phyloP scores from a whole-genome alignment of 1,139 yeast genomes.

The Hyphopichia burtonii region DNA sequence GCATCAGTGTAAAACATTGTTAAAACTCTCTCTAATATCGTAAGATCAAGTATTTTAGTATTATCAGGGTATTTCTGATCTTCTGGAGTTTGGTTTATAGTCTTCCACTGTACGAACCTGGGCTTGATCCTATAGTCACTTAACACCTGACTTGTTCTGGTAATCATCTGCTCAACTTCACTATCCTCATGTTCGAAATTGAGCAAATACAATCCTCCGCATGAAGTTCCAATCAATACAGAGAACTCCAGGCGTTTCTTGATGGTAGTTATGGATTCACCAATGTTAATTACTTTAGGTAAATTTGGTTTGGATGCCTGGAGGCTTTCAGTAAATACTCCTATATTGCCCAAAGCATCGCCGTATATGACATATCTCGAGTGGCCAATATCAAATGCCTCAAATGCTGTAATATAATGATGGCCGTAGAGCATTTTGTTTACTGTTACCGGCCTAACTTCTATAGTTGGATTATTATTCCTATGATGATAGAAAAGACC shows the following conservation, averaged over 20 bases:
- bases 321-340: neutral
- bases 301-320: neutral
- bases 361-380: neutral
- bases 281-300: neutral
- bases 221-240: conserved; percentile 34
- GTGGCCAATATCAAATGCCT: neutral
- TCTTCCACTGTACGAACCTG: neutral
- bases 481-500: no score
- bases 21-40: neutral
- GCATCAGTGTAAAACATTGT: no score
- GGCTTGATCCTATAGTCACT: neutral
- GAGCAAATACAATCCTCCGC: conserved; percentile 32
- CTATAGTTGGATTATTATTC: no score
- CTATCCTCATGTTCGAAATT: neutral
- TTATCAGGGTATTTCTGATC: neutral
- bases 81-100: neutral
- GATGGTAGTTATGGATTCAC: neutral
- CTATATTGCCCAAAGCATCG: neutral
- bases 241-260: no score
- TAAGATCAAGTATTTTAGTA: neutral
- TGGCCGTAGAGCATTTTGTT: neutral
- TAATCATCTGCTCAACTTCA: neutral
- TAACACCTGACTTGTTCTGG: neutral
- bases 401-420: conserved; percentile 1
- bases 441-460: no score